Base-by-base conservation (phyloP, 2,329 filamentous ascomycete genomes). In the Blumeriella jaapii region DNA sequence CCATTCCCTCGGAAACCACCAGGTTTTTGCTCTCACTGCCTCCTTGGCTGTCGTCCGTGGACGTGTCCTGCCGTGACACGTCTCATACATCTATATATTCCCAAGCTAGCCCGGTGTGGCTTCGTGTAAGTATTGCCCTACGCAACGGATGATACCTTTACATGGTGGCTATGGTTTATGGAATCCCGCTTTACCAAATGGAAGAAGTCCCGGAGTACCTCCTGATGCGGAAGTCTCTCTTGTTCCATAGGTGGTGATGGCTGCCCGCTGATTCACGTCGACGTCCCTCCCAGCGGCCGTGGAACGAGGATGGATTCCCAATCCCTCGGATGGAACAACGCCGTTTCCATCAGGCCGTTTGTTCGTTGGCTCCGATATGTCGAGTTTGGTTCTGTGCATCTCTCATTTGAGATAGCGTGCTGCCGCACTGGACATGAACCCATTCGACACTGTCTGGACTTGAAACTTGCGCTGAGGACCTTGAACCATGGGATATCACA, bases 61-160 rank as follows among this genome's bases (percentile, higher is more conserved):
- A 42, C 36, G n/a, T 26, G 17, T 19, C 28, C 39, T 29, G 14
- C 29, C 14, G 20, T 33, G 20, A 28, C 30, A 38, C 16, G 36
- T 26, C 23, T 36, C 28, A 26, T 34, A 8, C 23, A 13, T 26
- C 11, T 31, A 26, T 18, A n/a, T n/a, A n/a, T n/a, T n/a, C n/a
- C n/a, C n/a, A n/a, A n/a, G n/a, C n/a, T n/a, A 27, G 25, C 13
- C 25, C 25, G 25, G 25, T 12, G 25, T 27, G 22, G 39, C 34
- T 34, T 38, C 20, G 19, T 11, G 43, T 45, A 42, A 47, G 47
- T 48, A 50, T 46, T 26, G 23, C 41, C 42, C 36, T 33, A 12
- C 20, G 26, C 29, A 39, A 24, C 26, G 15, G 35, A 17, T 29
- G 22, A 33, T 29, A 38, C 29, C 25, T 28, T 34, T 14, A 28